phyloP scores from a whole-genome alignment of 768 basidiomycete genomes.

The Tylopilus felleus region DNA sequence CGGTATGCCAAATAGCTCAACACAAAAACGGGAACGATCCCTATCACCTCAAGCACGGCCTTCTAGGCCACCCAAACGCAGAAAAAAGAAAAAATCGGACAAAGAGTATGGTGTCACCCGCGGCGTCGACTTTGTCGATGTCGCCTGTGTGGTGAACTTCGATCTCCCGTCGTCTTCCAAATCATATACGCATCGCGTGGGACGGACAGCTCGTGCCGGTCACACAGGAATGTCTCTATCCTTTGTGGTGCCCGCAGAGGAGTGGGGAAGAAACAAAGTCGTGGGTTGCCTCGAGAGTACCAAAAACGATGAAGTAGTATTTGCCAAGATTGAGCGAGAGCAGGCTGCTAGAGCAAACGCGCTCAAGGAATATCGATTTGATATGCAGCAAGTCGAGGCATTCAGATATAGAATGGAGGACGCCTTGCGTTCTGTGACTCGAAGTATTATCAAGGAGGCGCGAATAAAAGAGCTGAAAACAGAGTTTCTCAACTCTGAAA shows the following conservation, averaged over 20 bases:
- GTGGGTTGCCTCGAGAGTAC: slow-evolving; percentile 69
- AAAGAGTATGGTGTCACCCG: slow-evolving; percentile 92
- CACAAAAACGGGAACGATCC: slow-evolving; percentile 59
- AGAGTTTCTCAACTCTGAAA: slow-evolving; percentile 93
- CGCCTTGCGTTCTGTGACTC: slow-evolving; percentile 84
- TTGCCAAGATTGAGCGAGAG: slow-evolving; percentile 72
- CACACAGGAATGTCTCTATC: slow-evolving; percentile 90
- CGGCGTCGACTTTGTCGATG: slow-evolving; percentile 95
- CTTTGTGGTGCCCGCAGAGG: slow-evolving; percentile 68
- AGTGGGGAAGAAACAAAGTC: slow-evolving; percentile 73
- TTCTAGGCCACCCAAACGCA: slow-evolving; percentile 49
- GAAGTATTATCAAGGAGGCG: slow-evolving; percentile 83
- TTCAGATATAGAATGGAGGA: slow-evolving; percentile 99
- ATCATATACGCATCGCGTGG: slow-evolving; percentile 93
- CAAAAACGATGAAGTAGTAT: slow-evolving; percentile 60
- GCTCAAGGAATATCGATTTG: slow-evolving; percentile 88
- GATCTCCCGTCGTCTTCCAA: slow-evolving; percentile 88
- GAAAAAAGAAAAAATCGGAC: slow-evolving; percentile 49
- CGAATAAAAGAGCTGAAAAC: slow-evolving; percentile 89
- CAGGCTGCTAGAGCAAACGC: slow-evolving; percentile 56
- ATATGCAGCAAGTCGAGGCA: slow-evolving; percentile 94
- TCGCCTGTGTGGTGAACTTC: slow-evolving; percentile 97
- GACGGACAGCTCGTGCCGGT: slow-evolving; percentile 94
- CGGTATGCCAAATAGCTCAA: slow-evolving; percentile 24
- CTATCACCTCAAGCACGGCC: slow-evolving; percentile 36